Evolutionary conservation across 257 asterid species (phyloP).

Genomic region (Salvia hispanica): DNA sequence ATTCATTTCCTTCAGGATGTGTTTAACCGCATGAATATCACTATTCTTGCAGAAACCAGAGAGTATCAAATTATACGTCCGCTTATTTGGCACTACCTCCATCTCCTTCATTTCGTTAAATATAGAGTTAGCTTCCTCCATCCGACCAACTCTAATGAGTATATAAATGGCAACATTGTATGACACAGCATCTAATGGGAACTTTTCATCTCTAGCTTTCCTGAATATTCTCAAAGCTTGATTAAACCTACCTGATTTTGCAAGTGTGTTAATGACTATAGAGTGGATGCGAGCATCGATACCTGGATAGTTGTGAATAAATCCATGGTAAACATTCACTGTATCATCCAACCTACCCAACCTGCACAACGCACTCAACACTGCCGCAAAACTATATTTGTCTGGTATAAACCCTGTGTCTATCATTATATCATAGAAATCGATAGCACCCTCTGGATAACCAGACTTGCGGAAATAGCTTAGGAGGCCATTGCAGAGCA

Average conservation of each 20-base stretch:
- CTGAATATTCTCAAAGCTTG: conserved; percentile 44
- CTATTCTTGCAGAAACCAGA: conserved; percentile 51
- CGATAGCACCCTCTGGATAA: conserved; percentile 62
- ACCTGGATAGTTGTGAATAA: conserved; percentile 39
- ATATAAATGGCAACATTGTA: conserved; percentile 57
- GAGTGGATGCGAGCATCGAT: conserved; percentile 63
- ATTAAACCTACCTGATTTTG: conserved; percentile 50
- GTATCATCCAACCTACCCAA: conserved; percentile 62
- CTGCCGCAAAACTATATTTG: conserved; percentile 67
- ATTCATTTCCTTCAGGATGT: conserved; percentile 55
- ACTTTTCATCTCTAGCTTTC: conserved; percentile 48
- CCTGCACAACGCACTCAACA: conserved; percentile 58
- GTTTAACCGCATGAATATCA: conserved; percentile 45
- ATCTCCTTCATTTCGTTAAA: conserved; percentile 62
- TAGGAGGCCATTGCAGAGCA: conserved; percentile 66
- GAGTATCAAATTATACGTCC: conserved; percentile 51
- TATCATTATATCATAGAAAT: conserved; percentile 70
- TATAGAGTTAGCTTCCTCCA: conserved; percentile 53
- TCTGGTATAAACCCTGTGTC: conserved; percentile 66
- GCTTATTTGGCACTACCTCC: conserved; percentile 48
- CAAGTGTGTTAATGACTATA: conserved; percentile 55
- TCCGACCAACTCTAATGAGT: conserved; percentile 48
- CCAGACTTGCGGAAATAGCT: conserved; percentile 73
- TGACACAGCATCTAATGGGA: conserved; percentile 59
- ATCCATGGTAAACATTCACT: conserved; percentile 58